A percentile compares a stretch with the other conserved stretches of the same genome.
These are phyloP conservation scores for Parathielavia appendiculata DNA, from an alignment of 495 filamentous ascomycete species.

Conservation along the genomic window DNA sequence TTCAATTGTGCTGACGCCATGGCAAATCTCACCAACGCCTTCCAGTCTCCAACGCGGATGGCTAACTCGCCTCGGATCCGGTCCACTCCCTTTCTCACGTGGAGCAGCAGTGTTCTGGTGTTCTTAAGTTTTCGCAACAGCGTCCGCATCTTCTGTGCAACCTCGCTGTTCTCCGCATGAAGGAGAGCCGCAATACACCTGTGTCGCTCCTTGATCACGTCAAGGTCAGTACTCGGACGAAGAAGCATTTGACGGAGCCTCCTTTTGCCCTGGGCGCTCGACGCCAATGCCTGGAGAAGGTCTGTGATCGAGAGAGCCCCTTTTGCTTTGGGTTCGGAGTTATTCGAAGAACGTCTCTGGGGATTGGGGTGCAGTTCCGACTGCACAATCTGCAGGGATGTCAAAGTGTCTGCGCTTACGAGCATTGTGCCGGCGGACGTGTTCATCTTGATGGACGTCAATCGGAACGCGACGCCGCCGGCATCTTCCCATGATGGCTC, in stretches of 20 bases:
- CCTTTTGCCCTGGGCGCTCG: constrained; percentile 73
- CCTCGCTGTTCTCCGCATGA: constrained; percentile 59
- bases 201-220: constrained; percentile 69
- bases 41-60: constrained; percentile 67
- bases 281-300: constrained; percentile 70
- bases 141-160: constrained; percentile 54
- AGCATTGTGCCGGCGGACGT: constrained; percentile 75
- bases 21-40: constrained; percentile 49
- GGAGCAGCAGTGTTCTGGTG: constrained; percentile 62
- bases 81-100: constrained; percentile 71
- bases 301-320: constrained; percentile 89
- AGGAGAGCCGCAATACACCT: constrained; percentile 63
- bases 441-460: constrained; percentile 72
- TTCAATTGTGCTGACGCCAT: constrained; percentile 61
- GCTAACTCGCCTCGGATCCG: constrained; percentile 51
- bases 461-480: constrained; percentile 47
- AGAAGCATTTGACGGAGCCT: constrained; percentile 79
- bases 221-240: constrained; percentile 65
- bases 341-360: constrained; percentile 71
- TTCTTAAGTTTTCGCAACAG: constrained; percentile 73
- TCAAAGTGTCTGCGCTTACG: constrained; percentile 72
- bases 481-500: constrained; percentile 52
- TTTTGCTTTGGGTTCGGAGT: constrained; percentile 65
- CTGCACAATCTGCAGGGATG: constrained; percentile 80
- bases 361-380: constrained; percentile 80